Evolutionary conservation across 345 rosid genomes (phyloP), one percentile per base, ranked within the genome.

Genomic region (Mercurialis annua): DNA sequence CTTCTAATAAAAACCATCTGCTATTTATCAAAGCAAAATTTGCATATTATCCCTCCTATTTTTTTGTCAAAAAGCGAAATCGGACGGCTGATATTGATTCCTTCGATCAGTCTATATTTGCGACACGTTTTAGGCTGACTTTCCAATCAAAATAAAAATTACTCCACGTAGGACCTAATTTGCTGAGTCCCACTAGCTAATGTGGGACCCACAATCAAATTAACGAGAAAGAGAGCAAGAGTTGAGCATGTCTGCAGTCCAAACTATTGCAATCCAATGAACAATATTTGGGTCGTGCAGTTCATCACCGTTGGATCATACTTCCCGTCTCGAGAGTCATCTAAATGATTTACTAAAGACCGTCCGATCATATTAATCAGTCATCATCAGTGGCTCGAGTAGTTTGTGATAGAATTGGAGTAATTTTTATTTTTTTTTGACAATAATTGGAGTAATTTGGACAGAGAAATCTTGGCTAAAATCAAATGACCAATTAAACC

Each of bases 401-500:
- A 20, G 26, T 20, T 33, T 18, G 30, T 10, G 65, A 64, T 68
- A 18, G 55, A 29, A 59, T 38, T 38, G 1, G 16, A 34, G 60
- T 6, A 16, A n/a, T n/a, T n/a, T n/a, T n/a, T n/a, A n/a, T n/a
- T n/a, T n/a, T n/a, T n/a, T n/a, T n/a, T n/a, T n/a, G n/a, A n/a
- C n/a, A n/a, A n/a, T n/a, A n/a, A n/a, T n/a, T n/a, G n/a, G n/a
- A n/a, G n/a, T n/a, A n/a, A n/a, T n/a, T n/a, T n/a, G n/a, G n/a
- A n/a, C n/a, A n/a, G n/a, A n/a, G n/a, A n/a, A n/a, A n/a, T n/a
- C n/a, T n/a, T n/a, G n/a, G n/a, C n/a, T n/a, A n/a, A n/a, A n/a
- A 0, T 0, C 40, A 74, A 70, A 62, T 78, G 75, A 73, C 81
- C 21, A 34, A 27, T 14, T 4, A 27, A 31, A 21, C 75, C 76